Evolutionary conservation across 2,329 filamentous ascomycete genomes (phyloP).

Genomic region (Teratosphaeria viscida): DNA sequence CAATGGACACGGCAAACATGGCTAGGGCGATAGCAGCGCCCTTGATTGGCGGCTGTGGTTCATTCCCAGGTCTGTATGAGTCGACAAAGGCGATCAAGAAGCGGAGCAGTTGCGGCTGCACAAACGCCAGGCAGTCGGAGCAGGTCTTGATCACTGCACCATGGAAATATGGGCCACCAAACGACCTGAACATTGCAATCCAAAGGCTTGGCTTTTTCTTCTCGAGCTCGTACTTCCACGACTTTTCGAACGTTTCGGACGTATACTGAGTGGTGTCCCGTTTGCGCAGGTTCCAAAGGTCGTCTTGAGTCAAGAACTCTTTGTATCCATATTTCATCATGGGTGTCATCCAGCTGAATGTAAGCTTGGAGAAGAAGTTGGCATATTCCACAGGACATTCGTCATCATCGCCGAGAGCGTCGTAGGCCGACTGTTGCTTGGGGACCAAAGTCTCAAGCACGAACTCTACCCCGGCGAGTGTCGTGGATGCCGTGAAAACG

Average conservation of each 20-base stretch:
- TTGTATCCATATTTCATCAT: conserved; percentile 94
- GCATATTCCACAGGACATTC: conserved; percentile 81
- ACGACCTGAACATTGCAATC: conserved; percentile 73
- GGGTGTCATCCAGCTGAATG: conserved; percentile 97
- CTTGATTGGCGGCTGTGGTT: conserved; percentile 66
- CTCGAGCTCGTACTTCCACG: conserved; percentile 67
- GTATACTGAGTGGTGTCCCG: conserved; percentile 70
- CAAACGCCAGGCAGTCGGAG: conserved; percentile 77
- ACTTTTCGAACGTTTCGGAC: conserved; percentile 55
- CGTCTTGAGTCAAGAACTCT: conserved; percentile 83
- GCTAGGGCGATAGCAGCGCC: conserved; percentile 79
- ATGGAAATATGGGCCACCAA: conserved; percentile 71
- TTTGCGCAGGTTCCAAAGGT: conserved; percentile 83
- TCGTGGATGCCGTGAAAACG: conserved; percentile 62
- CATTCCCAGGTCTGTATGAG: conserved; percentile 54
- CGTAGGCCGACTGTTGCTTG: conserved; percentile 61
- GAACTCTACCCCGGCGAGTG: conserved; percentile 60
- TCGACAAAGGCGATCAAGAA: conserved; percentile 73
- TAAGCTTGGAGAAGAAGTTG: conserved; percentile 83
- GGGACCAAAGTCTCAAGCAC: conserved; percentile 76
- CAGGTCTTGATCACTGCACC: conserved; percentile 80
- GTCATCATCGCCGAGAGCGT: conserved; percentile 56
- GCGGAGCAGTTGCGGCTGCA: conserved; percentile 82
- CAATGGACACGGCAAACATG: conserved; percentile 81
- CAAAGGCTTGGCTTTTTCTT: conserved; percentile 71